Base-by-base conservation (phyloP, 148 eudicot species). In the Selenicereus undatus region DNA sequence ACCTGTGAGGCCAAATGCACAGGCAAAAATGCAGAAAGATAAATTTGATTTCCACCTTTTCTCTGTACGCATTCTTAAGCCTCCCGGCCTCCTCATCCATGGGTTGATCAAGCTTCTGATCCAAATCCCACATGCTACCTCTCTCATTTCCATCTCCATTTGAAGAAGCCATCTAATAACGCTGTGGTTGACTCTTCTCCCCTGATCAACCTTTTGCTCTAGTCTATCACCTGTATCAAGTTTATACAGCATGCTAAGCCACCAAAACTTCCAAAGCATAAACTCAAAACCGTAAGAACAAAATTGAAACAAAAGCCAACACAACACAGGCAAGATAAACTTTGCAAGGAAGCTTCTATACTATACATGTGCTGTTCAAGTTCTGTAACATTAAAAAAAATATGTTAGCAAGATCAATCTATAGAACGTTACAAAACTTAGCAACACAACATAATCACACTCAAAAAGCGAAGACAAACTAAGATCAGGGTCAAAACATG, bases 81-180 rank as follows among this genome's bases (percentile, higher is more conserved):
- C 88, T 94, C 79, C 92, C 99, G 80, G 98, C 97, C 81, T 94
- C 98, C 86, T 92, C 97, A 84, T 94, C 98, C 97, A 92, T 91
- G 76, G 95, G 91, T 83, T 94, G 98, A 83, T 94, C 98, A 82
- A 97, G 93, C 88, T 87, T 94, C 85, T 91, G 97, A 51, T 92
- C 98, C 92, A 97, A 89, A 82, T 60, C 98, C 98, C 98, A 97
- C 94, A 94, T 92, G 83, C 95, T 86, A 16, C 97, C 97, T 84
- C 79, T 89, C 43, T 81, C 81, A 50, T 83, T 89, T 74, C 76
- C 83, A 6, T 76, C 90, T 76, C 84, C 93, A 74, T 84, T 89
- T 78, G 80, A 71, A 79, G 88, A 86, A 48, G 83, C 90, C 94
- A 91, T 90, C 20, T 66, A 35, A 36, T 29, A 48, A 16, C 24